These are phyloP conservation scores for Pestalotiopsis sp. DNA, from an alignment of 2,329 filamentous ascomycete genomes.

Conservation along the genomic window DNA sequence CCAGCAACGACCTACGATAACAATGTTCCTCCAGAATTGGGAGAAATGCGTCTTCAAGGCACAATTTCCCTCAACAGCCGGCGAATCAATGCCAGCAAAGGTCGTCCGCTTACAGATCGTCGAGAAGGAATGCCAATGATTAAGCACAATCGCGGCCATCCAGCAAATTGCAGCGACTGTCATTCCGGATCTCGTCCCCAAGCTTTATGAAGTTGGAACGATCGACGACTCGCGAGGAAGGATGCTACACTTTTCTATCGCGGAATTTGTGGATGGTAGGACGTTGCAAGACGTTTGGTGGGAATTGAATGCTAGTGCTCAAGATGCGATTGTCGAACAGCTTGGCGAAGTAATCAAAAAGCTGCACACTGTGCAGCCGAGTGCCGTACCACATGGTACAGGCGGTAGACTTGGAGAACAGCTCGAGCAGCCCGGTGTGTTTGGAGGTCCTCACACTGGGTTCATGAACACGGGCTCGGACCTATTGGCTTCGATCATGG, in stretches of 20 bases:
- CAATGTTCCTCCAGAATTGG: neutral
- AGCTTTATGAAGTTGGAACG: neutral
- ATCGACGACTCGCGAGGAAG: neutral
- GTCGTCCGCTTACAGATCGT: neutral
- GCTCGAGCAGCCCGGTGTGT: neutral
- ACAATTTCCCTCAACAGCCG: neutral
- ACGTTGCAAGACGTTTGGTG: neutral
- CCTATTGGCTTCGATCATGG: neutral
- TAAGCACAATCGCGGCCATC: neutral
- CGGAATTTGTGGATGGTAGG: neutral
- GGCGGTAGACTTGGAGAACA: neutral
- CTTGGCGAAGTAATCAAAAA: neutral
- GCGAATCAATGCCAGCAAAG: neutral
- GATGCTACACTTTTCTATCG: neutral
- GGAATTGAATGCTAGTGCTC: neutral
- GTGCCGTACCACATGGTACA: neutral
- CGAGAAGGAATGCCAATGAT: neutral
- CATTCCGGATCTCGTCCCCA: neutral
- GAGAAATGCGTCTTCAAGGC: neutral
- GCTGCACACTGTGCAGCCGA: neutral
- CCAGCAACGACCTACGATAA: neutral
- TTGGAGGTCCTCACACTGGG: neutral
- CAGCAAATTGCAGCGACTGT: neutral
- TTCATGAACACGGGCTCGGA: neutral
- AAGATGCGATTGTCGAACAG: neutral